Conservation (phyloP, 2,329 filamentous ascomycete genomes). For the Penicillium psychrosexuale region DNA sequence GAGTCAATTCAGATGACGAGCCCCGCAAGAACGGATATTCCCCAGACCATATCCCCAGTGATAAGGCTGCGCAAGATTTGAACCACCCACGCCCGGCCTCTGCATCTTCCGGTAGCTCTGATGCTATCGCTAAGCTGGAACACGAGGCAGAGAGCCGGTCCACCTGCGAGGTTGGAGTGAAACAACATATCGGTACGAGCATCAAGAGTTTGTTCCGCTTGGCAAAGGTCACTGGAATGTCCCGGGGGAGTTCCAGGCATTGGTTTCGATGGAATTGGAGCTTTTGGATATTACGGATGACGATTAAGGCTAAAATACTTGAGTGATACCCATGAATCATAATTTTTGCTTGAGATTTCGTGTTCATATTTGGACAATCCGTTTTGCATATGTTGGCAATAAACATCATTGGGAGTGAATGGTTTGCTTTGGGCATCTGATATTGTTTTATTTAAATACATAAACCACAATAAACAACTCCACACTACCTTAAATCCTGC, state of each 20-base stretch:
- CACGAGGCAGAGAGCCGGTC: constrained; percentile 51
- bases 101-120: constrained; percentile 42
- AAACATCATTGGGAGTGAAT: constrained; percentile 6
- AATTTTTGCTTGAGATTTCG: too few relatives aligned
- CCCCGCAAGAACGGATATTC: constrained; percentile 25
- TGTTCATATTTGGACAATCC: too few relatives aligned
- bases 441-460: background rate
- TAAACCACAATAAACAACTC: background rate
- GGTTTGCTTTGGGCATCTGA: background rate
- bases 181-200: constrained; percentile 62
- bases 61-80: constrained; percentile 29
- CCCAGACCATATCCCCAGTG: constrained; percentile 17
- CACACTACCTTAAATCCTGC: background rate
- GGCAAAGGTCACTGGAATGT: constrained; percentile 57
- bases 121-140: constrained; percentile 53
- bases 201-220: constrained; percentile 63
- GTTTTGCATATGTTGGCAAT: constrained; percentile 4
- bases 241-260: constrained; percentile 57
- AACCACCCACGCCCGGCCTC: constrained; percentile 46
- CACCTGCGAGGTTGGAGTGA: constrained; percentile 58
- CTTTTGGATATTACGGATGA: constrained; percentile 56
- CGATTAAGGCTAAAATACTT: constrained; percentile 25
- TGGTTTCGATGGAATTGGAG: constrained; percentile 60
- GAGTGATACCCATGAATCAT: constrained; percentile 25
- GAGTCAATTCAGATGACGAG: constrained; percentile 16